Evolutionary conservation across 2,329 filamentous ascomycete species (phyloP), one percentile per base, ranked within the genome.

Genomic region (Calonectria ilicicola): DNA sequence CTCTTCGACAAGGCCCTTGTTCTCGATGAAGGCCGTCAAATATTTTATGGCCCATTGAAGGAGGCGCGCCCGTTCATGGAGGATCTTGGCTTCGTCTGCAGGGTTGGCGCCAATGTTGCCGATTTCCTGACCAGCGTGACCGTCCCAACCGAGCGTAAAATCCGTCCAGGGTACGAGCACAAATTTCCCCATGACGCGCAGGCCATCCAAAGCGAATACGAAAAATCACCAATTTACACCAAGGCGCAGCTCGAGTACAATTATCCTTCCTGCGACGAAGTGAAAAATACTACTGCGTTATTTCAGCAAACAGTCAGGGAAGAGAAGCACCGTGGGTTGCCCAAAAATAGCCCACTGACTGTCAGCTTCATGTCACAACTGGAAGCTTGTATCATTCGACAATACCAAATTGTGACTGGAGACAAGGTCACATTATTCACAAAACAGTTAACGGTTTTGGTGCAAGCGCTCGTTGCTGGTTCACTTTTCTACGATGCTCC

Each of bases 1-100:
- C 75, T 84, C 38, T 94, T 96, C 89, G 94, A 97, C 81, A 96
- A 96, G 83, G 94, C 96, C 2, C 82, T 96, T 64, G 90, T 96
- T 23, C 94, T 96, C 66, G 93, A 96, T 75, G 86, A 90, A 63
- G 94, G 94, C 1, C 90, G 91, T 1, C 80, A 84, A 72, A 90
- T 94, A 65, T 95, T 90, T 84, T 95, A 92, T 72, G 93, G 93
- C 6, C 87, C 86, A 1, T 88, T 89, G 0, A 86, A 87, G 10
- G 85, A 89, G 12, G 93, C 93, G 1, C 92, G 90, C 77, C 83
- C 87, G 38, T 95, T 93, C 80, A 95, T 95, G 77, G 84, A 91
- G 70, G 85, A 89, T 27, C 86, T 95, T 66, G 93, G 93, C 0
- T 95, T 94, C 79, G 86, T 0, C 87, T 90, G 14, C 88, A 93